phyloP scores from a whole-genome alignment of 2,329 filamentous ascomycete species.

The Ophiostoma ulmi region DNA sequence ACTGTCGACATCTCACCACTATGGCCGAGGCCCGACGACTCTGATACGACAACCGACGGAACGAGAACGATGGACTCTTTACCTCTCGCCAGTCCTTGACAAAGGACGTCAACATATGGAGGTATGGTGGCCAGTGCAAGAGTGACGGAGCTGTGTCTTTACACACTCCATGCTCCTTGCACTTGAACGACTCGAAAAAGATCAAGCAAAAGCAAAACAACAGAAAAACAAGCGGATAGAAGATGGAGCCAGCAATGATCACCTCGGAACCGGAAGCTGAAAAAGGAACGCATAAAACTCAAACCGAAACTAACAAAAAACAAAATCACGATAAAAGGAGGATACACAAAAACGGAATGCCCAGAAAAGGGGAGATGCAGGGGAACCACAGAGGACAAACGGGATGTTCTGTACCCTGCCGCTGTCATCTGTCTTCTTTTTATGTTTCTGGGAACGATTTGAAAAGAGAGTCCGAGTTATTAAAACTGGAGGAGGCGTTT shows the following conservation, averaged over 20 bases:
- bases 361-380: constrained; percentile 37
- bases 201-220: neutral
- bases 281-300: constrained; percentile 23
- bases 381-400: neutral
- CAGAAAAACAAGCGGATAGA: constrained; percentile 56
- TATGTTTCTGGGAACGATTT: constrained; percentile 14
- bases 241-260: constrained; percentile 59
- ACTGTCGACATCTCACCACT: neutral
- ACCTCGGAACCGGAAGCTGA: constrained; percentile 30
- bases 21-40: constrained; percentile 4
- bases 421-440: constrained; percentile 9
- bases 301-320: neutral
- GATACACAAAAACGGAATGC: constrained; percentile 28
- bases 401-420: neutral
- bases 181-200: neutral
- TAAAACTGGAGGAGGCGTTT: constrained; percentile 58
- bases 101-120: neutral
- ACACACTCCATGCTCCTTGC: no score
- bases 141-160: neutral
- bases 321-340: constrained; percentile 12
- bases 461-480: constrained; percentile 22
- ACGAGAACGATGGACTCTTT: neutral
- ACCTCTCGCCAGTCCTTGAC: neutral
- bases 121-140: neutral
- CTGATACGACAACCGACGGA: neutral